A percentile compares a stretch with the other conserved stretches of the same genome.
phyloP scores from a whole-genome alignment of 495 filamentous ascomycete species.

The Aspergillus steynii region DNA sequence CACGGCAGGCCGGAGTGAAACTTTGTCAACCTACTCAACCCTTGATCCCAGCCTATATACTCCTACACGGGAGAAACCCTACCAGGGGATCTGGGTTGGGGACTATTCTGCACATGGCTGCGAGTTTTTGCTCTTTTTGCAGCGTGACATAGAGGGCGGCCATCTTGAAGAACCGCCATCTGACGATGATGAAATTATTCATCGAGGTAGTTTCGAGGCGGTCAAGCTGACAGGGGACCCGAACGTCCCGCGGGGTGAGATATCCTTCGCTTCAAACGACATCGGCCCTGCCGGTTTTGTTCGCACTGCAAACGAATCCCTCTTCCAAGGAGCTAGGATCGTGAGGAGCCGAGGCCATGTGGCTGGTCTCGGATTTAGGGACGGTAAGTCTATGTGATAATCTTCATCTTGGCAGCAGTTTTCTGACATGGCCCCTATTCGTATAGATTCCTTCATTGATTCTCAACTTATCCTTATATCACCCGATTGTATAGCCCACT shows the following conservation, averaged over 20 bases:
- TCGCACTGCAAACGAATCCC: constrained; percentile 61
- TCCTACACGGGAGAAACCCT: constrained; percentile 76
- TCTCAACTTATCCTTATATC: constrained; percentile 79
- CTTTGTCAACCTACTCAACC: constrained; percentile 73
- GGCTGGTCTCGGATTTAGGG: constrained; percentile 64
- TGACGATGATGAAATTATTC: constrained; percentile 16
- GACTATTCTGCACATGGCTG: constrained; percentile 87
- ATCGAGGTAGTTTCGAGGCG: constrained; percentile 65
- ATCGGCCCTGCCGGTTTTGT: constrained; percentile 63
- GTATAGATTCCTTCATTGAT: constrained; percentile 66
- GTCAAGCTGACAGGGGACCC: constrained; percentile 90
- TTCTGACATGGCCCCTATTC: not conserved
- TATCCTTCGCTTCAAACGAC: constrained; percentile 76
- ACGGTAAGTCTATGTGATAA: constrained; percentile 52
- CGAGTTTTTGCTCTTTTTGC: constrained; percentile 80
- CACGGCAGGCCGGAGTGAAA: constrained; percentile 56
- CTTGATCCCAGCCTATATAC: constrained; percentile 71
- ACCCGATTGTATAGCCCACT: constrained; percentile 74
- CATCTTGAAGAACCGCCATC: constrained; percentile 7
- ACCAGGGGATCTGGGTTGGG: constrained; percentile 87
- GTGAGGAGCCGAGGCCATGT: constrained; percentile 77
- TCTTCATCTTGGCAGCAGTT: not conserved
- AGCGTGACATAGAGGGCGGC: constrained; percentile 50
- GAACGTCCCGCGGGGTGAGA: constrained; percentile 83
- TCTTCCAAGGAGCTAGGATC: constrained; percentile 73